Base-by-base conservation (phyloP, 768 basidiomycete genomes). In the Sistotremastrum niveocremeum region DNA sequence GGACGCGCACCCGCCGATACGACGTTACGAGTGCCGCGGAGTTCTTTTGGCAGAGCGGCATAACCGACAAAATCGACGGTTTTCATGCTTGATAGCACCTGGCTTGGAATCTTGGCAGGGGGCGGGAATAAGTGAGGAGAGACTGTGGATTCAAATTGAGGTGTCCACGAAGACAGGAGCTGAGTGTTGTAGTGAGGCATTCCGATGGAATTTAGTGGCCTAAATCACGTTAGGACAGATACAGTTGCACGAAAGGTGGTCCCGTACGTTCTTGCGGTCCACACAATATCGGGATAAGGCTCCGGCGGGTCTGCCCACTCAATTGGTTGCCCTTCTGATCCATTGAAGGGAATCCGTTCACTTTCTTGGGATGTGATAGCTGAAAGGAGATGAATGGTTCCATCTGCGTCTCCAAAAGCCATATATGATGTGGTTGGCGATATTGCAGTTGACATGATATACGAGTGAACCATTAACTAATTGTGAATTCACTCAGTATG, bases 51-150 rank as follows among this genome's bases (percentile, higher is more conserved):
- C 41, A 91, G 68, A 1, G 82, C 64, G 1, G 94, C 91, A 59
- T 95, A 97, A 4, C 87, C 86, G 31, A 97, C 73, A 46, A 83
- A 85, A 55, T 95, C 91, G 50, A 90, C 87, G 51, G 74, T 74
- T 58, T 86, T 87, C 73, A 97, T 87, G 3, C 78, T 69, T 37
- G 69, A 68, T 39, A 90, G 58, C 5, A 99, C 70, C 52, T 85
- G 78, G 5, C 76, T 68, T 3, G 94, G 91, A 48, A 99, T 84
- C 54, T 79, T 81, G 10, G 74, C 61, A 0, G 85, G 80, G 2
- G 84, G 77, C 5, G 84, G 84, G 41, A 69, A 60, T 8, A 68
- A 49, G 9, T 62, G 61, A 5, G 60, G 58, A 3, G 74, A 59
- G 9, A 61, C 55, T 7, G 77, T 64, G 8, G 70, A 63, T 6